These are phyloP conservation scores for Polychytrium aggregatum DNA, from an alignment of 192 early-diverging fungal species.

Conservation along the genomic window DNA sequence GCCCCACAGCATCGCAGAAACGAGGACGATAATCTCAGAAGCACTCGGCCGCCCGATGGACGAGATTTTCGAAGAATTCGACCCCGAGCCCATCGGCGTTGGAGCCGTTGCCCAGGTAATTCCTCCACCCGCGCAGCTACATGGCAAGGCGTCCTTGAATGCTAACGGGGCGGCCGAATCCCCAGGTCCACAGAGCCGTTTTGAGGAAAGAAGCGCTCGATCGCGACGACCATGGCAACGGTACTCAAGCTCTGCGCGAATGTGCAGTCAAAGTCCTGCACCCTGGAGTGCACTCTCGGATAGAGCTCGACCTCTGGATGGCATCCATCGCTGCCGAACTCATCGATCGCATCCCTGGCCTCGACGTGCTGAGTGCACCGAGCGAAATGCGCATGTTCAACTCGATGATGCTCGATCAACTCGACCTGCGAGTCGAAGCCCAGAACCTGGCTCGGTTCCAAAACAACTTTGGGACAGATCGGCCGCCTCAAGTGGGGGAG, in stretches of 20 bases:
- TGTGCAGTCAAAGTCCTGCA: slow-evolving; percentile 88
- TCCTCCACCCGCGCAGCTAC: no score
- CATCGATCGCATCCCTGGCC: slow-evolving; percentile 59
- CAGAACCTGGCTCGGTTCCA: slow-evolving; percentile 48
- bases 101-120: slow-evolving; percentile 97
- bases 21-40: no score
- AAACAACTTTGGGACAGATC: slow-evolving; percentile 24
- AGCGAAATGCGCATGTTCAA: slow-evolving; percentile 85
- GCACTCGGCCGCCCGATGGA: slow-evolving; percentile 49
- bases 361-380: slow-evolving; percentile 75
- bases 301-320: slow-evolving; percentile 74
- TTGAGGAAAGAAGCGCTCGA: no score
- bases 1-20: no score
- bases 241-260: background rate
- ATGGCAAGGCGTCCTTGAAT: no score
- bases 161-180: no score
- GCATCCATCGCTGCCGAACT: slow-evolving; percentile 57
- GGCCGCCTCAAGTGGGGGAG: no score
- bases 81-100: slow-evolving; percentile 68
- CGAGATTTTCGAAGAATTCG: slow-evolving; percentile 69
- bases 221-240: slow-evolving; percentile 6
- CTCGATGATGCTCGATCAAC: slow-evolving; percentile 81
- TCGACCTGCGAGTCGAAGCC: slow-evolving; percentile 75
- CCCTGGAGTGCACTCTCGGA: slow-evolving; percentile 56
- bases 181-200: no score